Conservation (phyloP, 805 yeast species). For the Metschnikowia kofuensis region DNA sequence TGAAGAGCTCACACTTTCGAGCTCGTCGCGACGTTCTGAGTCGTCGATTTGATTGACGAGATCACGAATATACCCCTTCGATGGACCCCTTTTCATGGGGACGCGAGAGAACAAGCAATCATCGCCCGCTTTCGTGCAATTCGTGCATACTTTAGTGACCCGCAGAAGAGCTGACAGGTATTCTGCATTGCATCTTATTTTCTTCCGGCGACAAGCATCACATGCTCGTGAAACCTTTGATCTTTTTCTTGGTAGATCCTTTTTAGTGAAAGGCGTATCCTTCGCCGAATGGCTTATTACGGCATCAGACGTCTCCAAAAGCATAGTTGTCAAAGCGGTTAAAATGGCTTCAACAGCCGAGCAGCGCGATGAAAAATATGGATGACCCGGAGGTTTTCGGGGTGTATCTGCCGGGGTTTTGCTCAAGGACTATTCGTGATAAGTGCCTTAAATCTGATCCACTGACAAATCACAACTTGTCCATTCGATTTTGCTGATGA, state of each 20-base stretch:
- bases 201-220: constrained; percentile 74
- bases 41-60: constrained; percentile 35
- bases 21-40: constrained; percentile 1
- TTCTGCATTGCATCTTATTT: constrained; percentile 67
- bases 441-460: no score
- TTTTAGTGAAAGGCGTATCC: background rate
- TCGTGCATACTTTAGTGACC: constrained; percentile 55
- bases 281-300: background rate
- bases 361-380: no score
- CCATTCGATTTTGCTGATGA: no score
- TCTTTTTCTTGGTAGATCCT: constrained; percentile 47
- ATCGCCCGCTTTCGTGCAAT: constrained; percentile 59
- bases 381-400: no score
- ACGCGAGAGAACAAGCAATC: constrained; percentile 65
- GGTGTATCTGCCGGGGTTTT: no score
- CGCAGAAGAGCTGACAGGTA: constrained; percentile 42
- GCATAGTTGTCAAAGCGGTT: background rate
- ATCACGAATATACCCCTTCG: constrained; percentile 62
- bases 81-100: constrained; percentile 77
- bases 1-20: background rate
- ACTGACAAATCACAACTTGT: no score
- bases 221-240: constrained; percentile 79
- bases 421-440: no score
- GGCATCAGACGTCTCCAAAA: constrained; percentile 2
- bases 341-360: no score